Conservation (phyloP, 192 early-diverging fungal genomes). For the Coemansia sp. region DNA sequence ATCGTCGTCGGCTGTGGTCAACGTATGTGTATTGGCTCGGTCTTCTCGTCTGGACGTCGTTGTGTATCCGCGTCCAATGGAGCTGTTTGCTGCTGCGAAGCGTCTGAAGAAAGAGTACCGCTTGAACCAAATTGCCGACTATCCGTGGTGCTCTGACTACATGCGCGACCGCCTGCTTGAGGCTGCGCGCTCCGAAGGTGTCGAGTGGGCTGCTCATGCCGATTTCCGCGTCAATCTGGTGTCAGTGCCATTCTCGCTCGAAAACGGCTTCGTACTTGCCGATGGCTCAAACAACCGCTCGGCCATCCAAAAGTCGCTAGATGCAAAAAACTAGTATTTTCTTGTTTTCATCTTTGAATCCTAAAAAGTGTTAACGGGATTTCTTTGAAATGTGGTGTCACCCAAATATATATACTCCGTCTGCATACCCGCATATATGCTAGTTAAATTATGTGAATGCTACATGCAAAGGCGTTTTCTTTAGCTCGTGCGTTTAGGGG, state of each 20-base stretch:
- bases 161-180: constrained; percentile 33
- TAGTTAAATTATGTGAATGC: not conserved
- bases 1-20: constrained; percentile 26
- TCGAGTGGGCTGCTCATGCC: constrained; percentile 24
- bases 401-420: not conserved
- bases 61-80: constrained; percentile 42
- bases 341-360: not conserved
- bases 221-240: constrained; percentile 38
- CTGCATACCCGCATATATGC: not conserved
- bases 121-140: constrained; percentile 27
- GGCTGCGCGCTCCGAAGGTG: not conserved
- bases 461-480: not conserved
- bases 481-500: not conserved
- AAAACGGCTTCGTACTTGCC: constrained; percentile 19
- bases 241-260: constrained; percentile 27
- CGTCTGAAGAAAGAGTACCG: constrained; percentile 36
- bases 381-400: constrained; percentile 1
- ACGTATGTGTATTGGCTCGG: constrained; percentile 25
- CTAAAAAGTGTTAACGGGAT: not conserved
- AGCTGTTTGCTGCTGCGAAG: constrained; percentile 25
- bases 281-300: constrained; percentile 43
- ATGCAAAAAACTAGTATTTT: not conserved
- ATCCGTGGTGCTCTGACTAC: constrained; percentile 42
- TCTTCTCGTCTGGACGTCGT: constrained; percentile 18
- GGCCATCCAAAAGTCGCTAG: not conserved